Base-by-base conservation (phyloP, 352 stramenopile genomes). In the Globisporangium cystogenes region DNA sequence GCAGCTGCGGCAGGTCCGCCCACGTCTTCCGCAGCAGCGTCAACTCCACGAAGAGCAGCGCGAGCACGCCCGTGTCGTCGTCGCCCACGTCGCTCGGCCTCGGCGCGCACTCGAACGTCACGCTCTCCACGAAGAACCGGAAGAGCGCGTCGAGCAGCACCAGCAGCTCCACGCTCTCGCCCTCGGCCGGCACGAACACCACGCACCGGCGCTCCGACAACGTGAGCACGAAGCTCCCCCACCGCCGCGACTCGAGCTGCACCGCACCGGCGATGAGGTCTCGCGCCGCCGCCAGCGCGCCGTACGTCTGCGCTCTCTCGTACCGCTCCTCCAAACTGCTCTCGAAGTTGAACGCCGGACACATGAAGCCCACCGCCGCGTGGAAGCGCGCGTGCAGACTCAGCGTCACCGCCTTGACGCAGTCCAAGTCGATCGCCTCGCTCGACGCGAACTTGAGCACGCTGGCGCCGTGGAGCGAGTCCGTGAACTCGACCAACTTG, bases 261-360 rank as follows among this genome's bases (percentile, higher is more conserved):
- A 36, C 14, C 24, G 52, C 14, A 11, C 24, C 52, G 11, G 42
- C 16, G 2, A 43, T 33, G 10, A 51, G 45, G 7, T n/a, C n/a
- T n/a, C n/a, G n/a, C n/a, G n/a, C n/a, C n/a, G n/a, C n/a, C 42
- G 43, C 16, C 31, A 57, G 51, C 16, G 41, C 41, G 31, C 51
- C 51, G 23, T 51, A 51, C n/a, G n/a, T n/a, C n/a, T n/a, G n/a
- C n/a, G n/a, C n/a, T n/a, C n/a, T n/a, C n/a, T n/a, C n/a, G n/a
- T n/a, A n/a, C n/a, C n/a, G n/a, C n/a, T n/a, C n/a, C n/a, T n/a
- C n/a, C n/a, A n/a, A n/a, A n/a, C n/a, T n/a, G n/a, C n/a, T n/a
- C n/a, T n/a, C n/a, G n/a, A n/a, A n/a, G n/a, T n/a, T n/a, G 33
- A 58, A 58, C 23, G 21, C 31, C 23, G 52, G 52, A 27, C 43